Evolutionary conservation across 352 stramenopile species (phyloP), one percentile per base, ranked within the genome.

Genomic region (Globisporangium iwayamae): DNA sequence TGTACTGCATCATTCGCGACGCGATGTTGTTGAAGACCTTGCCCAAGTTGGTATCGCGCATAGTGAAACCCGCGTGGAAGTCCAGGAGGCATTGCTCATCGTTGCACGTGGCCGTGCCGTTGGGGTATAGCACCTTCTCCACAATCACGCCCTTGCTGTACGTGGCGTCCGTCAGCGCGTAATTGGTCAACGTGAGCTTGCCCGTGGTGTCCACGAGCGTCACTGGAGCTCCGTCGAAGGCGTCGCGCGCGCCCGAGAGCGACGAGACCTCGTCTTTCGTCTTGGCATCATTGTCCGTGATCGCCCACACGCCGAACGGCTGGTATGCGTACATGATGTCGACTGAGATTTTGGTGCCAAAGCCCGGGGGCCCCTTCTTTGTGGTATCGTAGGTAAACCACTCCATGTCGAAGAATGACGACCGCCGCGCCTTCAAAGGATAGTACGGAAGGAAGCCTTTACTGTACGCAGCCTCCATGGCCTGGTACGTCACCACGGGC

Each of bases 391-490:
- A 96, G 45, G 62, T 38, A 32, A 97, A 83, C 89, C 88, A 97
- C 9, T 87, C 76, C 60, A 71, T 85, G 63, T 97, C 73, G 73
- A 96, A 98, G 68, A 97, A 98, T 1, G 86, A 87, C 20, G 87
- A 96, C n/a, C 84, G 85, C 28, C 87, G 85, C 8, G 76, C 68
- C 30, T 72, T 67, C 65, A 94, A 90, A 3, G 93, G 93, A 22
- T 96, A 92, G 74, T 97, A 98, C 43, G 89, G 83, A 52, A 73
- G 90, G 67, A 91, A 98, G 1, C 79, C 82, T 11, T 68, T 56
- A 2, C 60, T 60, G 52, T 64, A 78, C 8, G 84, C 84, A 0
- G 81, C 77, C 32, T 79, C 59, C 84, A 93, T 93, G 8, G 84
- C 76, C 57, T 93, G 84, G 61, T 75, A 89, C 18, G 75, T 83